Evolutionary conservation across 768 basidiomycete genomes (phyloP).

Genomic region (Leccinellum albellum): DNA sequence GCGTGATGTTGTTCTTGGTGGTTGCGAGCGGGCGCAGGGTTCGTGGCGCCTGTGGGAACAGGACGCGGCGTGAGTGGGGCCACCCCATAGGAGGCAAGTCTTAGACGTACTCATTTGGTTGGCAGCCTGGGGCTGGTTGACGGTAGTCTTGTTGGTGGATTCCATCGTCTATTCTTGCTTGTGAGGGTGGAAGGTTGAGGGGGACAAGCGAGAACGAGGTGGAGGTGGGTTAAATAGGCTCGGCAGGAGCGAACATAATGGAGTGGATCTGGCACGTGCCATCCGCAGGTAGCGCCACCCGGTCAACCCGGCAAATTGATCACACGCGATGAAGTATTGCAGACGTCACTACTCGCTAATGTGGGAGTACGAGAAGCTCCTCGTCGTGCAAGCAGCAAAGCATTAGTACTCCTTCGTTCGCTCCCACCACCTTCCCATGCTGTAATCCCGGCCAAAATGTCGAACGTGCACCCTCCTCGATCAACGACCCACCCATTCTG

Average conservation of each 20-base stretch:
- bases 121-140: constrained; percentile 56
- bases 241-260: not conserved
- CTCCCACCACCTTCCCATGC: not conserved
- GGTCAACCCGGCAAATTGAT: not conserved
- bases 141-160: constrained; percentile 32
- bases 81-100: not conserved
- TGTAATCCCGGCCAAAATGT: too few relatives aligned
- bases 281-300: not conserved
- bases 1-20: constrained; percentile 43
- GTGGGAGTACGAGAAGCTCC: too few relatives aligned
- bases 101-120: constrained; percentile 57
- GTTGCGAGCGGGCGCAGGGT: constrained; percentile 39
- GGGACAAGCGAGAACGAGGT: not conserved
- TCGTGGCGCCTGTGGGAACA: constrained; percentile 40
- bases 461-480: not conserved
- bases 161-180: constrained; percentile 29
- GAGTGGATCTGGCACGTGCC: constrained; percentile 12
- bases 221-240: constrained; percentile 15
- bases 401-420: not conserved
- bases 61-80: not conserved
- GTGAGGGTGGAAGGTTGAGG: constrained; percentile 17
- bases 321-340: not conserved
- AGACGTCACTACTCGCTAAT: not conserved
- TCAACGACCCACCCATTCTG: not conserved
- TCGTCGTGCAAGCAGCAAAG: not conserved